phyloP scores from a whole-genome alignment of 176 grass and related monocot genomes.

The Luzula sylvatica region DNA sequence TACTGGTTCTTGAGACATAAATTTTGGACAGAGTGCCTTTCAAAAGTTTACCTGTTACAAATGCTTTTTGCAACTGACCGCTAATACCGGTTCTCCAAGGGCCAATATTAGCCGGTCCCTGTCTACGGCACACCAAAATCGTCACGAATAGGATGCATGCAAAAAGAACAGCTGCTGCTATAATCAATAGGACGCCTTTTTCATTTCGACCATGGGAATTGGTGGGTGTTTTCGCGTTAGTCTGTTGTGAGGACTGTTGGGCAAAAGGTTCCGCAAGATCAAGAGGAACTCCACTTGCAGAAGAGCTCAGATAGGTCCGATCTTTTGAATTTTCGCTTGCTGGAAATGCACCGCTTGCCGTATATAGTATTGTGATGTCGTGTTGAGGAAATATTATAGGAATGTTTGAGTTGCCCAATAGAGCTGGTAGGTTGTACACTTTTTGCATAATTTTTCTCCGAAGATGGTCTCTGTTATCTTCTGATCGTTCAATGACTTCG shows the following conservation, averaged over 20 bases:
- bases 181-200: slow-evolving; percentile 38
- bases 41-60: slow-evolving; percentile 51
- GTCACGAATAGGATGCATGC: slow-evolving; percentile 20
- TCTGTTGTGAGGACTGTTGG: slow-evolving; percentile 25
- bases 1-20: neutral
- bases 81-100: slow-evolving; percentile 88
- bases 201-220: slow-evolving; percentile 2
- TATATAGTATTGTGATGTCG: slow-evolving; percentile 26
- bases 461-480: slow-evolving; percentile 27
- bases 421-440: slow-evolving; percentile 60
- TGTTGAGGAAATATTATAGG: neutral
- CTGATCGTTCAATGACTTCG: too few species aligned
- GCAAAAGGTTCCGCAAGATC: slow-evolving; percentile 4
- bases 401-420: slow-evolving; percentile 35
- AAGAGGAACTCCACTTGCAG: slow-evolving; percentile 24
- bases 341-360: slow-evolving; percentile 67
- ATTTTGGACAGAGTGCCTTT: neutral
- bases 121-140: slow-evolving; percentile 37
- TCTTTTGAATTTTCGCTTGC: slow-evolving; percentile 33
- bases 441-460: slow-evolving; percentile 42
- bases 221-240: neutral
- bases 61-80: slow-evolving; percentile 68
- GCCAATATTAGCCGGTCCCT: slow-evolving; percentile 30
- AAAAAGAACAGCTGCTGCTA: slow-evolving; percentile 30
- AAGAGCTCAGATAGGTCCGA: slow-evolving; percentile 3